Percentiles rank a stretch among this genome's conserved stretches.
These are phyloP conservation scores for Akanthomyces uredinophilus DNA, from an alignment of 2,329 filamentous ascomycete species.

Conservation along the genomic window DNA sequence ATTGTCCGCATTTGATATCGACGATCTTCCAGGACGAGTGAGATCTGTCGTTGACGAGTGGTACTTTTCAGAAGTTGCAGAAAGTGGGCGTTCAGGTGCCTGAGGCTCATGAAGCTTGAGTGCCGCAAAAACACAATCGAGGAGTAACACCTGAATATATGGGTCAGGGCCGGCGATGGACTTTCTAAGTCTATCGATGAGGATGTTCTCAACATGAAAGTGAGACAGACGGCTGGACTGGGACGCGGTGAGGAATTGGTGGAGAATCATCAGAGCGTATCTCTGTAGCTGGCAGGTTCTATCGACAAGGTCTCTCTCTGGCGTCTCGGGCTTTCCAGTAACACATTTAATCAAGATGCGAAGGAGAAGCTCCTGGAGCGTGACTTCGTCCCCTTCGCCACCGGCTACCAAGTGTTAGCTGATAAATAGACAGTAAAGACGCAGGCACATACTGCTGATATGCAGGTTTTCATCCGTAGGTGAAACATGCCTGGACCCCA, in stretches of 20 bases:
- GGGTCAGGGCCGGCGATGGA: constrained; percentile 59
- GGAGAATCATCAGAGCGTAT: constrained; percentile 63
- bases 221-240: constrained; percentile 53
- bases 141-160: constrained; percentile 68
- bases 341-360: constrained; percentile 62
- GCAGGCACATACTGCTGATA: constrained; percentile 44
- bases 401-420: constrained; percentile 34
- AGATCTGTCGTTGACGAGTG: constrained; percentile 37
- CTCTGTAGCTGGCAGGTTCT: constrained; percentile 65
- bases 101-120: constrained; percentile 58
- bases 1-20: constrained; percentile 30
- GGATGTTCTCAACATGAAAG: constrained; percentile 63
- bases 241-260: constrained; percentile 62
- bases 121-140: constrained; percentile 71
- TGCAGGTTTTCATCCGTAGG: constrained; percentile 26
- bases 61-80: constrained; percentile 44
- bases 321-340: constrained; percentile 13
- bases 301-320: constrained; percentile 22
- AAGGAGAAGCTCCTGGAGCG: constrained; percentile 63
- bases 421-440: constrained; percentile 15
- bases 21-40: constrained; percentile 34
- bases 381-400: constrained; percentile 48
- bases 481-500: constrained; percentile 54
- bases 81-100: constrained; percentile 35
- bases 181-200: constrained; percentile 64